Evolutionary conservation across 345 rosid species (phyloP).

Genomic region (Moricandia arvensis): DNA sequence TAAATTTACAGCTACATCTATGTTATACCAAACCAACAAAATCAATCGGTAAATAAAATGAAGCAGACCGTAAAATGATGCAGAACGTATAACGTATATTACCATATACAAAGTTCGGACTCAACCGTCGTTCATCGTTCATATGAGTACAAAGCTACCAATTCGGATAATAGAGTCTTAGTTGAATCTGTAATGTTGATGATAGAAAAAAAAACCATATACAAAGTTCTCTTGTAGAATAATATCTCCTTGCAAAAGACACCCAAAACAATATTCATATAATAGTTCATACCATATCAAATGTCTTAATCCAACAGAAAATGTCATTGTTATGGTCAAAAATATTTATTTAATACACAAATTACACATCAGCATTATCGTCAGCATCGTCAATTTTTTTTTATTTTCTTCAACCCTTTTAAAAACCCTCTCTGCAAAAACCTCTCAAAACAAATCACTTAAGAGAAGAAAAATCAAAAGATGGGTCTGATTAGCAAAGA

Average conservation of each 20-base stretch:
- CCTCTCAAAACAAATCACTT: constrained; percentile 28
- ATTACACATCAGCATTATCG: constrained; percentile 27
- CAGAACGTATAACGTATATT: too few species aligned
- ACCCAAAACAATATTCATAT: not conserved
- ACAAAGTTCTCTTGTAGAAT: not conserved
- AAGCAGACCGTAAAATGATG: too few species aligned
- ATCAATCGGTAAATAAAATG: too few species aligned
- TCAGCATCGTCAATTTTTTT: constrained; percentile 24
- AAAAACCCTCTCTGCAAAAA: constrained; percentile 13
- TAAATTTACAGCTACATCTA: too few species aligned
- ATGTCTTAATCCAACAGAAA: not conserved
- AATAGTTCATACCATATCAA: not conserved
- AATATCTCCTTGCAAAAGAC: constrained; percentile 24
- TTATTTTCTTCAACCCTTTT: constrained; percentile 8
- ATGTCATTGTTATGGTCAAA: constrained; percentile 4
- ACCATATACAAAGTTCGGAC: too few species aligned
- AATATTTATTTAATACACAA: not conserved
- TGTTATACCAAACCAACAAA: too few species aligned
- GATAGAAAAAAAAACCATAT: too few species aligned
- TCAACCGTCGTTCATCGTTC: too few species aligned
- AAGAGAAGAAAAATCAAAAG: constrained; percentile 11
- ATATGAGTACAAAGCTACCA: too few species aligned
- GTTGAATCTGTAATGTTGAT: too few species aligned
- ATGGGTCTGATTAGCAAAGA: constrained; percentile 70
- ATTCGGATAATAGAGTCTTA: too few species aligned